Base-by-base conservation (phyloP, 1,284 basidiomycete genomes). In the Ustilago hordei region DNA sequence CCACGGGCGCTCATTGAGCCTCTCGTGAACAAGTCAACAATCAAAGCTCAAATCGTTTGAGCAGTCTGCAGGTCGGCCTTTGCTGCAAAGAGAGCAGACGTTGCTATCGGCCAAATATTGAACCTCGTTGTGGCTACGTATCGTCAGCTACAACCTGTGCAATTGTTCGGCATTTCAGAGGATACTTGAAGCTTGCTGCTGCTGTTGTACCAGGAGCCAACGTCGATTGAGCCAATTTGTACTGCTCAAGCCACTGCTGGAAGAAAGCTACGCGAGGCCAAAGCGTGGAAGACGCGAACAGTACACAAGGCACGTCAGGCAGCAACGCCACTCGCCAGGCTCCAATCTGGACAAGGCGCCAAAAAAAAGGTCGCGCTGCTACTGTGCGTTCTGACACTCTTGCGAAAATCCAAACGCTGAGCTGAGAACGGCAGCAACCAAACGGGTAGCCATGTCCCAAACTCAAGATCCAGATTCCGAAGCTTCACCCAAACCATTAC, bases 321-420 rank as follows among this genome's bases (percentile, higher is more conserved):
- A 45, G 17, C 11, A 15, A 41, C 39, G 17, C 23, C 23, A 28
- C 23, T 41, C 39, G 39, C 34, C 12, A 38, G 23, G 17, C 50
- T 50, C 6, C n/a, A 28, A 23, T 8, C 41, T 2, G 19, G 12
- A 12, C 48, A 32, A 43, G 41, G 41, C 38, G 38, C 39, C 31
- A 45, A 34, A n/a, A 59, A 48, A 17, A 36, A 52, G 53, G 53
- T 38, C 54, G 23, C 23, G 31, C 11, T 11, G 35, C 23, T 15
- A 45, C 39, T 17, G 8, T n/a, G n/a, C 70, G 70, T 64, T 73
- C 70, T 73, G 47, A 73, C 70, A 73, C 50, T 56, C 23, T 19
- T 28, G 23, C 23, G 23, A 11, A 35, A 35, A 13, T 48, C 43
- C 4, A 7, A 19, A 11, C 34, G n/a, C 19, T 8, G 17, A 35